Evolutionary conservation across 805 yeast species (phyloP), one percentile per base, ranked within the genome.

Genomic region (Barnettozyma populi): DNA sequence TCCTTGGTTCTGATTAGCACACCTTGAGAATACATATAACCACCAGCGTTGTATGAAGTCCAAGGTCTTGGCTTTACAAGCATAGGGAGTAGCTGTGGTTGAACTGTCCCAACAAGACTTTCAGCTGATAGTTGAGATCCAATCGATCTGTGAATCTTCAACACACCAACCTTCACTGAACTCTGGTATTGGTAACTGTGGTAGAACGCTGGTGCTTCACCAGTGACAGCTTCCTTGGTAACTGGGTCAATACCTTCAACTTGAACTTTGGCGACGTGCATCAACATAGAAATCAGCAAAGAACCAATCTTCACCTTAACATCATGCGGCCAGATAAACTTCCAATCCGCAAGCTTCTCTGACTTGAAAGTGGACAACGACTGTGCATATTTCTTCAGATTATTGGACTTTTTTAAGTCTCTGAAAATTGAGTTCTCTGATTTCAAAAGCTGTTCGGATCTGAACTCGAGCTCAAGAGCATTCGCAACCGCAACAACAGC

Each of bases 61-160:
- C 99, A 94, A 5, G 89, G 88, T 47, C 81, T 72, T n/a, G 99
- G 99, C 52, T 80, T 79, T 8, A 86, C 84, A 43, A 94, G 72
- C 99, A 94, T 94, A 8, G 99, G 99, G 45, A 94, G 72, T 52
- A 78, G 74, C 64, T 92, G 97, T 0, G 98, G 96, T 57, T 82
- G 87, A 5, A 86, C 79, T 1, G 86, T 74, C 44, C 84, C 83
- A 21, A 75, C 72, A 7, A 81, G 68, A 31, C 79, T 72, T 43
- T 83, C 90, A 3, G 84, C 80, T 9, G 88, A 82, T 44, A 94
- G 66, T 57, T 78, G 80, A 25, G 76, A 73, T 4, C 84, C 77
- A 44, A 94, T 74, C 11, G 77, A 73, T 52, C 79, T 78, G 64
- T 94, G 97, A 9, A 88, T 69, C 51, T 81, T 83, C 48, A 94